Evolutionary conservation across 805 yeast genomes (phyloP).

Genomic region (Lachancea thermotolerans): DNA sequence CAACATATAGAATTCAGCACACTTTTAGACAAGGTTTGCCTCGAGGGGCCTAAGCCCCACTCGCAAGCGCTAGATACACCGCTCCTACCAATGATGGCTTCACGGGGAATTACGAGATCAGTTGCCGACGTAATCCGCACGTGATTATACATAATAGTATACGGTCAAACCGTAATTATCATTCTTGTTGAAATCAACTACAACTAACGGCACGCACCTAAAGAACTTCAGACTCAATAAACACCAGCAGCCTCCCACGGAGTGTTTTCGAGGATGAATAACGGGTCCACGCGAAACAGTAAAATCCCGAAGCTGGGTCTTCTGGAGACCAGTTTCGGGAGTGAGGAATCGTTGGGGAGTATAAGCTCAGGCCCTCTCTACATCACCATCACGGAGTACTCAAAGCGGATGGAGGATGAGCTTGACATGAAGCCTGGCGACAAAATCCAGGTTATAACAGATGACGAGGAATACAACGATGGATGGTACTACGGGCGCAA

Average conservation of each 20-base stretch:
- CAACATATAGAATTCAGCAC: too few species aligned
- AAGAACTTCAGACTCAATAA: too few species aligned
- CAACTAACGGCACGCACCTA: too few species aligned
- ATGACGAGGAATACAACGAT: slow-evolving; percentile 88
- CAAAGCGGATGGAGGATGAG: slow-evolving; percentile 86
- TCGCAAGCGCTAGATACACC: too few species aligned
- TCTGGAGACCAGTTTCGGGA: slow-evolving; percentile 14
- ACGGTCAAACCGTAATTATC: too few species aligned
- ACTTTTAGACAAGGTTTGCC: too few species aligned
- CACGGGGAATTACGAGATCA: too few species aligned
- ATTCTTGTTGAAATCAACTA: too few species aligned
- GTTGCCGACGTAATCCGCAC: too few species aligned
- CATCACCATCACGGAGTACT: slow-evolving; percentile 78
- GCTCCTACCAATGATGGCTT: too few species aligned
- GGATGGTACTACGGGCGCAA: slow-evolving; percentile 96
- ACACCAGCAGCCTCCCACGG: not conserved
- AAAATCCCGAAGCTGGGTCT: slow-evolving; percentile 13
- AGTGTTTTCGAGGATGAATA: slow-evolving; percentile 2
- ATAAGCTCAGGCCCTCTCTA: slow-evolving; percentile 23
- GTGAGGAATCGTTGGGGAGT: slow-evolving; percentile 4
- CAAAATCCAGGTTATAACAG: slow-evolving; percentile 79
- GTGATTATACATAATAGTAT: too few species aligned
- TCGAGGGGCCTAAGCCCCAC: too few species aligned
- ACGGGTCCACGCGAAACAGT: not conserved
- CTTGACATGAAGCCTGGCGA: slow-evolving; percentile 76